phyloP scores from a whole-genome alignment of 1,284 basidiomycete genomes.

The Sanguinoderma infundibulare region DNA sequence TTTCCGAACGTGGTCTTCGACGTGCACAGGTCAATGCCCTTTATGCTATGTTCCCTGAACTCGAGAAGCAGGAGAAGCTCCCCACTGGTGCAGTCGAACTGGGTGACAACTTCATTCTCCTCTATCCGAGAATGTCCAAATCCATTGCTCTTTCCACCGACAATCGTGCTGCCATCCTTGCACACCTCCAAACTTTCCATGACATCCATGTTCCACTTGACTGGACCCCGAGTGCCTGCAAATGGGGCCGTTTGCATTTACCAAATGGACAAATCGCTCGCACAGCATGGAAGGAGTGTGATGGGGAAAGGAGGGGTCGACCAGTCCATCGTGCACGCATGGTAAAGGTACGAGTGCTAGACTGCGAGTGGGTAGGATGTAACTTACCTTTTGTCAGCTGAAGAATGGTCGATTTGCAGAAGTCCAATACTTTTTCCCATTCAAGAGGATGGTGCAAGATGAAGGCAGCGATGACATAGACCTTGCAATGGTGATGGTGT shows the following conservation, averaged over 20 bases:
- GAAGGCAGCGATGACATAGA: too few relatives aligned
- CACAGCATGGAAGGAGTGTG: constrained; percentile 8
- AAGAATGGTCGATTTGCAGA: not conserved
- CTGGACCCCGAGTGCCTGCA: not conserved
- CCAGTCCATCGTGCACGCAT: constrained; percentile 6
- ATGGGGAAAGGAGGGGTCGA: constrained; percentile 8
- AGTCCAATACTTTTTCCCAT: constrained; percentile 6
- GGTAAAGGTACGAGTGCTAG: constrained; percentile 20
- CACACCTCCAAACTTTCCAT: not conserved
- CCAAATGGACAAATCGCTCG: constrained; percentile 25
- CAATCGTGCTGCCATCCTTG: not conserved
- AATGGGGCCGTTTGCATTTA: constrained; percentile 20
- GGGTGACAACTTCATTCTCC: constrained; percentile 13
- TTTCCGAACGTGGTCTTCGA: constrained; percentile 22
- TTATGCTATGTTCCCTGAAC: constrained; percentile 21
- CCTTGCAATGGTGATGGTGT: constrained; percentile 11
- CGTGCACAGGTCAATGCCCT: constrained; percentile 28
- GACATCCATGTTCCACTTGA: too few relatives aligned
- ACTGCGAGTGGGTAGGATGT: not conserved
- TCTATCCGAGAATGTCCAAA: not conserved
- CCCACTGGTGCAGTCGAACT: constrained; percentile 12
- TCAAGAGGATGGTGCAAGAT: not conserved
- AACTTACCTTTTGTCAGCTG: not conserved
- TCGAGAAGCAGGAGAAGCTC: constrained; percentile 2
- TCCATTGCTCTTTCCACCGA: not conserved